Conservation (phyloP, 345 rosid genomes). For the Brassica napus region DNA sequence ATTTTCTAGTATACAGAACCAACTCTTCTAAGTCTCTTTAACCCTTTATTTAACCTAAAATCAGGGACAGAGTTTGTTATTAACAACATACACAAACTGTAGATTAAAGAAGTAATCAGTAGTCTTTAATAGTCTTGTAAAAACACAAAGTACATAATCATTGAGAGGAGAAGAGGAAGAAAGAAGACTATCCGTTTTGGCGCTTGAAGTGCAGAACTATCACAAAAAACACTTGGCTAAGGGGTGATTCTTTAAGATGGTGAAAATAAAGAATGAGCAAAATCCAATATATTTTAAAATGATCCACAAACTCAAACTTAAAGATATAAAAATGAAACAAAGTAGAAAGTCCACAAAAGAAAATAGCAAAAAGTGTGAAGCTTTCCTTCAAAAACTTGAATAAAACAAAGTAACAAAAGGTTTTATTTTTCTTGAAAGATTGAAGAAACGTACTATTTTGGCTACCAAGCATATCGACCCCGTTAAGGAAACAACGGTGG, state of each 20-base stretch:
- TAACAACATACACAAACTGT: slow-evolving; percentile 14
- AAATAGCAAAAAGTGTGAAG: neutral
- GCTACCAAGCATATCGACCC: slow-evolving; percentile 90
- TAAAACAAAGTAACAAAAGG: neutral
- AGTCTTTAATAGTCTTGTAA: slow-evolving; percentile 30
- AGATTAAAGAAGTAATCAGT: slow-evolving; percentile 2
- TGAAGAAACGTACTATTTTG: slow-evolving; percentile 56
- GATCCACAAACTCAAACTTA: too few species aligned
- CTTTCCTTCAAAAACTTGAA: neutral
- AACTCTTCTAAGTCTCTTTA: neutral
- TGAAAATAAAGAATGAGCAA: neutral
- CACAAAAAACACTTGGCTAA: too few species aligned
- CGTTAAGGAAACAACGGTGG: slow-evolving; percentile 86
- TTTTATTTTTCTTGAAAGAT: neutral
- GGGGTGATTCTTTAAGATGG: neutral
- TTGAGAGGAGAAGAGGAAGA: slow-evolving; percentile 44
- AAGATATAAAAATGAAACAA: neutral
- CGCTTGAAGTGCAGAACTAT: slow-evolving; percentile 12
- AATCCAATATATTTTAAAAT: neutral
- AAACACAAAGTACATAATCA: slow-evolving; percentile 35
- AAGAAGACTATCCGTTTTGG: slow-evolving; percentile 38
- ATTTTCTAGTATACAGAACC: neutral
- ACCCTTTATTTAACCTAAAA: slow-evolving; percentile 3
- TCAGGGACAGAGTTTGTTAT: slow-evolving; percentile 13
- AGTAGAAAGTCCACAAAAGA: neutral